These are phyloP conservation scores for Hanseniaspora guilliermondii DNA, from an alignment of 805 yeast species.

Conservation along the genomic window DNA sequence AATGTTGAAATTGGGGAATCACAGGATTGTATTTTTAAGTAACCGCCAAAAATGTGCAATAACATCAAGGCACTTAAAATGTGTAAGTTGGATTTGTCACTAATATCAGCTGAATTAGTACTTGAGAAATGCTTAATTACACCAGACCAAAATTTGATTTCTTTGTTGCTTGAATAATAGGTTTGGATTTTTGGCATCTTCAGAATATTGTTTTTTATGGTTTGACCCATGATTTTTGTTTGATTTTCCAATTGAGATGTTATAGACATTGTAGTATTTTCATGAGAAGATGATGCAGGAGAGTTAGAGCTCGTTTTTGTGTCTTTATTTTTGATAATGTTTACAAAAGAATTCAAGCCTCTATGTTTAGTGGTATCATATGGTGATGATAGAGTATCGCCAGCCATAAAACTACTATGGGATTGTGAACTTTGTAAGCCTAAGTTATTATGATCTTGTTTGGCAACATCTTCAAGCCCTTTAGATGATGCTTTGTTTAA, in stretches of 20 bases:
- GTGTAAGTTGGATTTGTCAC: conserved; percentile 8
- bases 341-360: neutral
- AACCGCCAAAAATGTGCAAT: neutral
- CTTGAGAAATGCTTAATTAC: conserved; percentile 5
- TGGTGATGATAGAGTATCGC: neutral
- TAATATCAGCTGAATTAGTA: conserved; percentile 1
- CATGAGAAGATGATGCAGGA: neutral
- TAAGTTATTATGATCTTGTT: neutral
- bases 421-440: neutral
- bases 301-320: neutral
- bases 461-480: neutral
- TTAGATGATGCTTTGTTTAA: conserved; percentile 5
- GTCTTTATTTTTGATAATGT: conserved; percentile 1
- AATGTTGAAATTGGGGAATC: conserved; percentile 4
- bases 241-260: neutral
- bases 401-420: neutral
- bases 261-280: neutral
- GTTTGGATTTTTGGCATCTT: conserved; percentile 8
- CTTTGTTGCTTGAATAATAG: conserved; percentile 3
- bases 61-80: neutral
- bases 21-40: neutral
- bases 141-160: conserved; percentile 11
- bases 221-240: conserved; percentile 2
- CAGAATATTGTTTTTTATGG: neutral
- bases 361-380: neutral